Percentiles rank a stretch among this genome's conserved stretches.
phyloP scores from a whole-genome alignment of 192 early-diverging fungal species.

The Lobosporangium transversale region DNA sequence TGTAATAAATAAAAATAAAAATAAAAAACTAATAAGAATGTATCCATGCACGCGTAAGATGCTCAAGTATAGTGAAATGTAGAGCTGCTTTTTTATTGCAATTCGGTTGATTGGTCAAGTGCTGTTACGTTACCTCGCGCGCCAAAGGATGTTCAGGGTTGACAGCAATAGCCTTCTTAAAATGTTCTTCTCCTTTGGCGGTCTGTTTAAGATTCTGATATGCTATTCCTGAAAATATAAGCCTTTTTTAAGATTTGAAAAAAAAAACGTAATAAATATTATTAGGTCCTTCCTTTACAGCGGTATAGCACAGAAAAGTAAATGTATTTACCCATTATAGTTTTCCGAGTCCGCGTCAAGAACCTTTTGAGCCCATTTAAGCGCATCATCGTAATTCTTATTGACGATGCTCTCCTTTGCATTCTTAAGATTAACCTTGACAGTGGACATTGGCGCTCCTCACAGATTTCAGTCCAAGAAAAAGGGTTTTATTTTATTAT shows the following conservation, averaged over 20 bases:
- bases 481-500: too few relatives aligned
- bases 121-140: slow-evolving; percentile 66
- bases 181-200: slow-evolving; percentile 66
- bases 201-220: slow-evolving; percentile 68
- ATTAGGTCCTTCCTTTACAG: too few relatives aligned
- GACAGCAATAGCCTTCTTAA: slow-evolving; percentile 66
- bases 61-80: too few relatives aligned
- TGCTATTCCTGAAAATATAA: slow-evolving; percentile 74
- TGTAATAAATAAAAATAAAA: background rate
- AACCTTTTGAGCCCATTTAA: slow-evolving; percentile 60
- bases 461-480: too few relatives aligned
- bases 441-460: slow-evolving; percentile 28
- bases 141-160: slow-evolving; percentile 67
- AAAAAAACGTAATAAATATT: slow-evolving; percentile 1
- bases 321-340: slow-evolving; percentile 71
- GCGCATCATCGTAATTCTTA: slow-evolving; percentile 62
- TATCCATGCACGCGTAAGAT: too few relatives aligned
- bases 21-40: too few relatives aligned
- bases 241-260: slow-evolving; percentile 22
- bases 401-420: slow-evolving; percentile 60
- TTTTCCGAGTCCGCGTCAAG: slow-evolving; percentile 59
- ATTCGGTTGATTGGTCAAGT: too few relatives aligned
- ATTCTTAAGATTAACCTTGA: slow-evolving; percentile 57
- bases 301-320: too few relatives aligned
- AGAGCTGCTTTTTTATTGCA: too few relatives aligned